Evolutionary conservation across 78 protist species (phyloP).

Genomic region (Dictyostelium firmibasis): DNA sequence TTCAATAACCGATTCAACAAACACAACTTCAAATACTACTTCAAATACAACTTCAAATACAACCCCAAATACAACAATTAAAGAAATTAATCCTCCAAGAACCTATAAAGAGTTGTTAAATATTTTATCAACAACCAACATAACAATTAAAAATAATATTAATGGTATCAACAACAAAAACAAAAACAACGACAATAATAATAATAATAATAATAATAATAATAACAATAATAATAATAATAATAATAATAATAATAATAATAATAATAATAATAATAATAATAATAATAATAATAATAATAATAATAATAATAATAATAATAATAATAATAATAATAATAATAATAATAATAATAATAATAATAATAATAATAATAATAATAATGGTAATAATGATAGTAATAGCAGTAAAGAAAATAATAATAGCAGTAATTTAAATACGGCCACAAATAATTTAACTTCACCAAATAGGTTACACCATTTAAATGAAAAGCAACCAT

Average conservation of each 20-base stretch:
- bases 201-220: no score
- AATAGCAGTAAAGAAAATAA: not conserved
- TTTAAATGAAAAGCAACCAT: not conserved
- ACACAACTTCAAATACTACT: not conserved
- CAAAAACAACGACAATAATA: no score
- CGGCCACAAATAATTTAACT: not conserved
- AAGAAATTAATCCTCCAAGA: constrained; percentile 24
- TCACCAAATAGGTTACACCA: not conserved
- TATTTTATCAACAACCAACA: not conserved
- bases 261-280: not conserved
- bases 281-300: not conserved
- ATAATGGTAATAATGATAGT: not conserved
- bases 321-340: not conserved
- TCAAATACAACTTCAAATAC: no score
- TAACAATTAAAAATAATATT: not conserved
- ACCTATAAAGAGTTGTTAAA: constrained; percentile 42
- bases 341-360: no score
- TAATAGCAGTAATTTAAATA: not conserved
- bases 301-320: not conserved
- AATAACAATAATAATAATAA: no score
- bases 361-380: no score
- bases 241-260: no score
- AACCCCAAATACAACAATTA: not conserved
- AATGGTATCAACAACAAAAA: no score
- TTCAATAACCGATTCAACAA: not conserved